Percentiles rank a stretch among this genome's conserved stretches.
These are phyloP conservation scores for Penicillium chermesinum DNA, from an alignment of 495 filamentous ascomycete species.

Conservation along the genomic window DNA sequence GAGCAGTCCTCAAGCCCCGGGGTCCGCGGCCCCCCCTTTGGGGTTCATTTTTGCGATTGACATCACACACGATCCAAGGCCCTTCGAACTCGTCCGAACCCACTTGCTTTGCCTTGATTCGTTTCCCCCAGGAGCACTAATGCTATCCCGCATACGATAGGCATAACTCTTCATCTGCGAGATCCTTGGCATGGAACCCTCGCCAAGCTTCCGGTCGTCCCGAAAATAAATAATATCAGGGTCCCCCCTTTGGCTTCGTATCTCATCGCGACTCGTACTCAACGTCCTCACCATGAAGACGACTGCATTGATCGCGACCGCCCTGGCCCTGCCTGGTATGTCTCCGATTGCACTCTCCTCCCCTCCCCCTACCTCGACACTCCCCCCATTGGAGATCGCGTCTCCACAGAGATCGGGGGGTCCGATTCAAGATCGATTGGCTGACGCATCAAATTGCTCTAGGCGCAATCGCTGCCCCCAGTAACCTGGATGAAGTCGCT, in stretches of 20 bases:
- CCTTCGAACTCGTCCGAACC: constrained; percentile 1
- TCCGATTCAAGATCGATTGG: background rate
- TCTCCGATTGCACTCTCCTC: background rate
- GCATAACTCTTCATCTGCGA: background rate
- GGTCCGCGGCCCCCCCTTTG: background rate
- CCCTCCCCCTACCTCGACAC: too few relatives aligned
- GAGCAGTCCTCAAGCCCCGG: background rate
- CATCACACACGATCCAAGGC: background rate
- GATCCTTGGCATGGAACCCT: background rate
- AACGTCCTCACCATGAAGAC: constrained; percentile 21
- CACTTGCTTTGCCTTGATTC: background rate
- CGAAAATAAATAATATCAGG: constrained; percentile 21
- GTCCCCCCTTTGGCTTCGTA: background rate
- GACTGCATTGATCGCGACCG: constrained; percentile 15
- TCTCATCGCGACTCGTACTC: background rate
- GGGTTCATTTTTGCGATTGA: background rate
- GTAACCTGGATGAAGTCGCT: constrained; percentile 6
- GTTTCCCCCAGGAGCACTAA: background rate
- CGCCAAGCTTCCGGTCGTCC: constrained; percentile 23
- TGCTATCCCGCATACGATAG: background rate
- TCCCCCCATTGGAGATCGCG: too few relatives aligned
- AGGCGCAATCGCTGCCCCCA: constrained; percentile 19
- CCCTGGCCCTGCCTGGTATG: constrained; percentile 32
- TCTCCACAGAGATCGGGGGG: background rate
- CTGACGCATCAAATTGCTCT: background rate